Evolutionary conservation across 1,284 basidiomycete species (phyloP), one percentile per base, ranked within the genome.

Genomic region (Fomitopsis schrenkii): DNA sequence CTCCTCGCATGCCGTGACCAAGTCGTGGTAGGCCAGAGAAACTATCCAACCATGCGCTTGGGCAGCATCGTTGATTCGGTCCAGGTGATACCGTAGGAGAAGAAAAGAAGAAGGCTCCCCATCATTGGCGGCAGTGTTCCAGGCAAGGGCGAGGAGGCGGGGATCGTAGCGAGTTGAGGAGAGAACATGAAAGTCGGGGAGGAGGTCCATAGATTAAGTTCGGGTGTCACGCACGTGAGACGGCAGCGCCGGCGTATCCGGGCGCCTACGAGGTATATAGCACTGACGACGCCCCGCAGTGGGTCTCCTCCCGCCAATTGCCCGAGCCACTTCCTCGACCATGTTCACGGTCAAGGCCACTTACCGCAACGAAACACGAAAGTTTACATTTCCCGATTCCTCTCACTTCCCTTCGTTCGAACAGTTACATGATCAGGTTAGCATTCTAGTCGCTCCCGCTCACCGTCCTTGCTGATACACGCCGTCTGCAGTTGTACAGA

Each of bases 81-180:
- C 81, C 58, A 79, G 69, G 64, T 91, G 88, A 67, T 81, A 80
- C 0, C 70, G 72, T 17, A 90, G 81, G 0, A 91, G 74, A 28
- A 91, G 74, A 65, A 84, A 89, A 0, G 81, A 76, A 0, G 82
- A 85, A 1, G 83, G 81, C 0, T 64, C 59, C 1, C 68, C 73
- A 22, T 76, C 77, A 55, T 83, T 79, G 9, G 75, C 66, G 17
- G 76, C 75, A 22, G 85, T 79, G 66, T 90, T 91, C 87, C 86
- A 91, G 8, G 64, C 41, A 12, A 80, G 70, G 6, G 68, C 63
- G 12, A 75, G 68, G 7, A 90, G 76, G 33, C 70, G 72, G 0
- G 74, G 75, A 67, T 91, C 90, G 68, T 81, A 88, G 62, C 87
- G 77, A 0, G 81, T 80, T 0, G 85, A 79, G 7, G 83, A 81